These are phyloP conservation scores for Paramarasmius palmivorus DNA, from an alignment of 1,284 basidiomycete genomes.

Conservation along the genomic window DNA sequence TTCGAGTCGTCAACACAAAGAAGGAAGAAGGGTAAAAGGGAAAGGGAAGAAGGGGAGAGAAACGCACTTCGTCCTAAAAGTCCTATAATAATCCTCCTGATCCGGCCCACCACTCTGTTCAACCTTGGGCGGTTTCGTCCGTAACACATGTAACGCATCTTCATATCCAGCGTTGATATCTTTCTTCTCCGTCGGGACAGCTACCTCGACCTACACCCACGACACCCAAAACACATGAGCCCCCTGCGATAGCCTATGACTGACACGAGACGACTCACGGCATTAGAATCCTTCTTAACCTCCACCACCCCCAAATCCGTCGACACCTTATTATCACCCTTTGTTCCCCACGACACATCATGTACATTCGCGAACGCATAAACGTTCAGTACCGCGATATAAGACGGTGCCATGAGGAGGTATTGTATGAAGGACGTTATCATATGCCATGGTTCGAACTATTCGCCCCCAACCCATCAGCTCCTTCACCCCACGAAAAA, in stretches of 20 bases:
- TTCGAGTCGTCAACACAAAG: no score
- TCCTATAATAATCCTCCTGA: slow-evolving; percentile 89
- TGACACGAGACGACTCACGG: not conserved
- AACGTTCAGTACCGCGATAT: slow-evolving; percentile 89
- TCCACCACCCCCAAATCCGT: slow-evolving; percentile 85
- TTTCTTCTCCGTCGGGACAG: slow-evolving; percentile 78
- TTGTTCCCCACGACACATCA: slow-evolving; percentile 89
- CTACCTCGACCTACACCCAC: slow-evolving; percentile 81
- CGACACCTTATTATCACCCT: slow-evolving; percentile 84
- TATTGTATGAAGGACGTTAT: slow-evolving; percentile 96
- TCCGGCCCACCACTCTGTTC: slow-evolving; percentile 62
- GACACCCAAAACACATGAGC: not conserved
- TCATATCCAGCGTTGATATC: slow-evolving; percentile 89
- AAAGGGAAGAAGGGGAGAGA: slow-evolving; percentile 6
- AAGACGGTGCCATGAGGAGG: slow-evolving; percentile 88
- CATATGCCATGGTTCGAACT: slow-evolving; percentile 93
- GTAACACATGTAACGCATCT: slow-evolving; percentile 79
- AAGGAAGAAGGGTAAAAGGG: not conserved
- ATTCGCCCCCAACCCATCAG: not conserved
- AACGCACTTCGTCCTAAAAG: slow-evolving; percentile 81
- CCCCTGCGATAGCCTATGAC: not conserved
- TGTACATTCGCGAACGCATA: slow-evolving; percentile 91
- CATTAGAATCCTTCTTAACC: slow-evolving; percentile 25
- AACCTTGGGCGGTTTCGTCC: slow-evolving; percentile 72
- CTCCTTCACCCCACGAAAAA: slow-evolving; percentile 9